Percentiles rank a stretch among this genome's conserved stretches.
These are phyloP conservation scores for Puccinia sorghi DNA, from an alignment of 1,284 basidiomycete genomes.

Conservation along the genomic window DNA sequence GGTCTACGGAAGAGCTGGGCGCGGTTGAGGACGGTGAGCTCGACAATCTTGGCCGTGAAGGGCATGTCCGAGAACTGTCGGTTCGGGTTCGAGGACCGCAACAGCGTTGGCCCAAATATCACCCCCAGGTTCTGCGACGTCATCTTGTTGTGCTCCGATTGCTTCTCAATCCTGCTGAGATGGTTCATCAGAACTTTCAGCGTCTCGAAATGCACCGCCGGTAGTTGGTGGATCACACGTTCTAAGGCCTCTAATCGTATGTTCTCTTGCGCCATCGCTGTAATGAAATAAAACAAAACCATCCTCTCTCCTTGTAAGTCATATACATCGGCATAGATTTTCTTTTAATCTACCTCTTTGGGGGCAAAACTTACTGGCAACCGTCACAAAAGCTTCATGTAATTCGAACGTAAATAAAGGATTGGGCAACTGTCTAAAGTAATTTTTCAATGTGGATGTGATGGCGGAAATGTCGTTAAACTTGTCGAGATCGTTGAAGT, in stretches of 20 bases:
- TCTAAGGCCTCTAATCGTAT: conserved; percentile 67
- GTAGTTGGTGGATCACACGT: conserved; percentile 75
- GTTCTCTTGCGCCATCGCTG: conserved; percentile 65
- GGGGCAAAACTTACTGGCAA: conserved; percentile 27
- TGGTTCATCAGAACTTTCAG: conserved; percentile 81
- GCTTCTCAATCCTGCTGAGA: conserved; percentile 63
- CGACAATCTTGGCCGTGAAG: conserved; percentile 38
- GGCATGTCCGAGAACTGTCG: conserved; percentile 46
- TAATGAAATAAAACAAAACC: conserved; percentile 60
- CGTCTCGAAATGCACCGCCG: conserved; percentile 82
- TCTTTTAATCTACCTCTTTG: no score
- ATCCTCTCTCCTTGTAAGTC: not conserved
- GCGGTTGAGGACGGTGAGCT: conserved; percentile 24
- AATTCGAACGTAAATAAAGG: conserved; percentile 87
- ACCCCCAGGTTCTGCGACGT: conserved; percentile 94
- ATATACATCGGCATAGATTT: no score
- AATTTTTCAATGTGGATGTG: conserved; percentile 94
- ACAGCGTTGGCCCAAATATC: conserved; percentile 79
- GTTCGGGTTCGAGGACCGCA: conserved; percentile 25
- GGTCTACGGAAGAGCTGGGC: conserved; percentile 12
- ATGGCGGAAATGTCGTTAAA: conserved; percentile 98
- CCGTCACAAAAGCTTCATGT: conserved; percentile 73
- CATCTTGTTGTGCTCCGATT: conserved; percentile 78
- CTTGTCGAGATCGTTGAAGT: conserved; percentile 78
- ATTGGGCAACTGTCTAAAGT: conserved; percentile 85